These are phyloP conservation scores for Auricularia sp. DNA, from an alignment of 768 basidiomycete species.

Conservation along the genomic window DNA sequence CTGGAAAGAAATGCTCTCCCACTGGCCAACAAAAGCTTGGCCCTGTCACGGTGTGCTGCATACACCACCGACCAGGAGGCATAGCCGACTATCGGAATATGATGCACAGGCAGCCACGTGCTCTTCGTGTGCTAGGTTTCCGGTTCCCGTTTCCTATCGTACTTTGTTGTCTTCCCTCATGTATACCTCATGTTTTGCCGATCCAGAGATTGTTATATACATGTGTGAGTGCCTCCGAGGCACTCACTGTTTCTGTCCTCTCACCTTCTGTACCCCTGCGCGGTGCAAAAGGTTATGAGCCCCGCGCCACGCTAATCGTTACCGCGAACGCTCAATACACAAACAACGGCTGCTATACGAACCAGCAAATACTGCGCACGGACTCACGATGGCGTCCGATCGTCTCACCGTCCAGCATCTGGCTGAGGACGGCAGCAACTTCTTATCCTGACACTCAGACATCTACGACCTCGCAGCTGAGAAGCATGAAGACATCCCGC, in stretches of 20 bases:
- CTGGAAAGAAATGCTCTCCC: too few species aligned
- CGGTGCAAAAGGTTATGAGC: not conserved
- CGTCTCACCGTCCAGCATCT: not conserved
- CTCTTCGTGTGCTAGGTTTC: not conserved
- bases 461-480: not conserved
- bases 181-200: too few species aligned
- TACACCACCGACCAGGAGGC: too few species aligned
- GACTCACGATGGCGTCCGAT: not conserved
- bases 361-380: not conserved
- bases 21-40: too few species aligned
- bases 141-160: not conserved
- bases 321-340: not conserved
- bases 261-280: not conserved
- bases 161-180: too few species aligned
- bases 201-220: too few species aligned
- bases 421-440: not conserved
- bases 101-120: not conserved
- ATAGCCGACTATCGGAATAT: slow-evolving; percentile 1
- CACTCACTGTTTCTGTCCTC: too few species aligned
- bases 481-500: not conserved
- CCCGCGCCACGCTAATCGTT: not conserved
- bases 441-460: not conserved
- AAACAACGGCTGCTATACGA: not conserved
- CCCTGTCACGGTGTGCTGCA: too few species aligned
- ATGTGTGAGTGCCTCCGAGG: too few species aligned